A percentile compares a stretch with the other conserved stretches of the same genome.
phyloP scores from a whole-genome alignment of 768 basidiomycete genomes.

The Kwoniella botswanensis region DNA sequence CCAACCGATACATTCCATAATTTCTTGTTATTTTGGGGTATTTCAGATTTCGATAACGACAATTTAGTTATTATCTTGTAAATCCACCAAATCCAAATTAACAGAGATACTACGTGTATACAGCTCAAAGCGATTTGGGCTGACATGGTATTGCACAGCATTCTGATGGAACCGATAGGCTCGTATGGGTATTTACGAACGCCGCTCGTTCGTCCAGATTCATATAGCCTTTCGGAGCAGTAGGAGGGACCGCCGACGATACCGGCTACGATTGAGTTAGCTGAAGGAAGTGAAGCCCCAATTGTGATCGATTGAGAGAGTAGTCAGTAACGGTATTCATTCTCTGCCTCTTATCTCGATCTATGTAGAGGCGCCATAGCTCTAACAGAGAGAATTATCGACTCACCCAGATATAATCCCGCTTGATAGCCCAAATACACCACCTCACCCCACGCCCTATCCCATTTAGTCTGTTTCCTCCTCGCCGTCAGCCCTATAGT shows the following conservation, averaged over 20 bases:
- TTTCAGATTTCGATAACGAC: conserved; percentile 14
- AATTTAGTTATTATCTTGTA: conserved; percentile 4
- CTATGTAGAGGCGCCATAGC: not conserved
- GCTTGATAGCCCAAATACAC: conserved; percentile 10
- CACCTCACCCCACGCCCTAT: conserved; percentile 15
- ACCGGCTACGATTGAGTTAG: conserved; percentile 12
- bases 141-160: conserved; percentile 12
- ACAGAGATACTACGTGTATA: not conserved
- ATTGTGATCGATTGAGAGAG: not conserved
- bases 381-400: not conserved
- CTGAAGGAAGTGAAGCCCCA: not conserved
- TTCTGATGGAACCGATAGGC: not conserved
- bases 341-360: too few species aligned
- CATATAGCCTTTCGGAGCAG: conserved; percentile 11
- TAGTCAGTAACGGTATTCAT: too few species aligned
- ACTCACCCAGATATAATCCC: conserved; percentile 9
- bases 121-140: conserved; percentile 14
- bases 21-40: not conserved
- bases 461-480: conserved; percentile 7
- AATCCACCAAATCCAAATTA: conserved; percentile 17
- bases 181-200: conserved; percentile 8
- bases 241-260: conserved; percentile 13
- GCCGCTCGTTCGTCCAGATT: not conserved
- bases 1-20: conserved; percentile 16
- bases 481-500: conserved; percentile 5